Base-by-base conservation (phyloP, 768 basidiomycete genomes). In the Tylopilus balloui region DNA sequence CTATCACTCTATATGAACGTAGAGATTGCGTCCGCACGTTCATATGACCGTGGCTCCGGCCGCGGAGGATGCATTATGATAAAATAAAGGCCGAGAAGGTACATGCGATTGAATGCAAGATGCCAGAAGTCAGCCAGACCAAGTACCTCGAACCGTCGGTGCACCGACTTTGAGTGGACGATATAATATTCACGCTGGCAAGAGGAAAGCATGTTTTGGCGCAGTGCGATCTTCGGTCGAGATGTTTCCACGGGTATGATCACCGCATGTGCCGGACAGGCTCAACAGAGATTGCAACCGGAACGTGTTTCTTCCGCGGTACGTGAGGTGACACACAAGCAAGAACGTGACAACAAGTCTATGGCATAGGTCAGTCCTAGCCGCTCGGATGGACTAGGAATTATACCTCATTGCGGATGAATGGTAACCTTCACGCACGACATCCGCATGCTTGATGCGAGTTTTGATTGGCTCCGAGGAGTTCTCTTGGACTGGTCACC, bases 21-120 rank as follows among this genome's bases (percentile, higher is more conserved):
- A 15, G 40, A 38, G 6, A 6, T 14, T 9, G 14, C 13, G 17
- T 35, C 44, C 50, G n/a, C 40, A 23, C 36, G 47, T 28, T 42
- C 55, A 50, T 37, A 53, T 46, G 43, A 21, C 36, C 25, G 34
- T 20, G 43, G 24, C 34, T 13, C 15, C 20, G 29, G 41, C 24
- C 20, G 3, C 20, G 24, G 27, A 41, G 7, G 49, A 29, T 17
- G 19, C 15, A 25, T 17, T 28, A 27, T n/a, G n/a, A n/a, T n/a
- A n/a, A n/a, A n/a, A n/a, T 34, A 24, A n/a, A 24, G 41, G 25
- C 48, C 45, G 24, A 29, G 35, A 42, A 35, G 47, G 25, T 47
- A 28, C 31, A 34, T 6, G 32, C 13, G 20, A 38, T 31, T 20
- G 43, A 55, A 28, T 21, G 42, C 15, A 25, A 11, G 13, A 29